phyloP scores from a whole-genome alignment of 78 protist species.

The Creolimax fragrantissima region DNA sequence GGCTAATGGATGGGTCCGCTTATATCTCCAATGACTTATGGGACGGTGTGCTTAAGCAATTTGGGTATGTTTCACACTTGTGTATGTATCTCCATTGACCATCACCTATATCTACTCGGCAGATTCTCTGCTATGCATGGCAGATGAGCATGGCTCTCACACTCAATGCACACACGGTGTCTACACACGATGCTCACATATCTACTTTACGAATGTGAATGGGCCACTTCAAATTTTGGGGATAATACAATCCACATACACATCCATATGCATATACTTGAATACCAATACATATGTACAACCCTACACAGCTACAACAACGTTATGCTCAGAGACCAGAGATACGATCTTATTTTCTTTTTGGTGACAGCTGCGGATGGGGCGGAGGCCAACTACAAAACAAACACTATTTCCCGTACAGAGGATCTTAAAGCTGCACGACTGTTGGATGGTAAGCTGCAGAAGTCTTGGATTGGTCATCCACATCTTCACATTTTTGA shows the following conservation, averaged over 20 bases:
- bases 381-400: conserved; percentile 17
- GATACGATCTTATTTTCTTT: neutral
- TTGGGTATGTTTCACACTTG: neutral
- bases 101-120: neutral
- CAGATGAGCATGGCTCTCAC: no score
- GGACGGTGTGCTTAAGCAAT: neutral
- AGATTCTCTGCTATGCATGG: no score
- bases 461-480: conserved; percentile 7
- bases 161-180: no score
- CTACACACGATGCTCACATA: no score
- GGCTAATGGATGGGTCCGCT: conserved; percentile 17
- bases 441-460: neutral
- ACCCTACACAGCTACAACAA: neutral
- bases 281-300: neutral
- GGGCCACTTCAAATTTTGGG: no score
- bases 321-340: neutral
- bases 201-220: no score
- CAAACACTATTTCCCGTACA: neutral
- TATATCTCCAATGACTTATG: neutral
- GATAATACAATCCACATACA: neutral
- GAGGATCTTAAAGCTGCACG: conserved; percentile 10
- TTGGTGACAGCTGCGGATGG: conserved; percentile 30
- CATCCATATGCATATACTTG: neutral
- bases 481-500: neutral
- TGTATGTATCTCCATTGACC: neutral